A percentile compares a stretch with the other conserved stretches of the same genome.
phyloP scores from a whole-genome alignment of 1,139 yeast species.

The Protomyces inouyei region DNA sequence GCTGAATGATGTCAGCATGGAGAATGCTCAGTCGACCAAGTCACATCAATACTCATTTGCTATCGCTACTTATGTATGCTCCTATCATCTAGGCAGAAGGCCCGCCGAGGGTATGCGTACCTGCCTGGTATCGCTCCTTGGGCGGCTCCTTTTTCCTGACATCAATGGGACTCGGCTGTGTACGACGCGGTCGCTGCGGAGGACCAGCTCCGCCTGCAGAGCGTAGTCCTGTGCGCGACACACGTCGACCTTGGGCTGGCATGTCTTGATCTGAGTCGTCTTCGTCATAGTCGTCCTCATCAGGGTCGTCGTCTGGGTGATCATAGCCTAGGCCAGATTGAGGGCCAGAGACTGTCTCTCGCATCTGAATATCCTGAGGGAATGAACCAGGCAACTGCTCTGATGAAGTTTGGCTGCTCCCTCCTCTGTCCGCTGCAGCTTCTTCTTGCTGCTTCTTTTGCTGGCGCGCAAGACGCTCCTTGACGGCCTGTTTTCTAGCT shows the following conservation, averaged over 20 bases:
- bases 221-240: neutral
- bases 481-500: constrained; percentile 18
- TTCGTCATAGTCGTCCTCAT: neutral
- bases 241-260: neutral
- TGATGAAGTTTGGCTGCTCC: neutral
- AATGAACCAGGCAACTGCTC: constrained; percentile 10
- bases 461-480: constrained; percentile 15
- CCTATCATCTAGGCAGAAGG: neutral
- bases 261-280: neutral
- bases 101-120: neutral
- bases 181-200: neutral
- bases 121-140: neutral
- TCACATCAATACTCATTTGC: too few relatives aligned
- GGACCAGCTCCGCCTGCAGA: neutral
- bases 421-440: neutral
- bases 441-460: neutral
- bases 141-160: neutral
- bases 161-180: neutral
- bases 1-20: too few relatives aligned
- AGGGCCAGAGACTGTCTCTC: neutral
- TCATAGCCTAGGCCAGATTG: neutral
- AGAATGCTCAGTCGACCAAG: too few relatives aligned
- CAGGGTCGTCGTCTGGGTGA: neutral
- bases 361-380: neutral
- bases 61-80: too few relatives aligned